Conservation (phyloP, 768 basidiomycete genomes). For the Dentipellis sp. region DNA sequence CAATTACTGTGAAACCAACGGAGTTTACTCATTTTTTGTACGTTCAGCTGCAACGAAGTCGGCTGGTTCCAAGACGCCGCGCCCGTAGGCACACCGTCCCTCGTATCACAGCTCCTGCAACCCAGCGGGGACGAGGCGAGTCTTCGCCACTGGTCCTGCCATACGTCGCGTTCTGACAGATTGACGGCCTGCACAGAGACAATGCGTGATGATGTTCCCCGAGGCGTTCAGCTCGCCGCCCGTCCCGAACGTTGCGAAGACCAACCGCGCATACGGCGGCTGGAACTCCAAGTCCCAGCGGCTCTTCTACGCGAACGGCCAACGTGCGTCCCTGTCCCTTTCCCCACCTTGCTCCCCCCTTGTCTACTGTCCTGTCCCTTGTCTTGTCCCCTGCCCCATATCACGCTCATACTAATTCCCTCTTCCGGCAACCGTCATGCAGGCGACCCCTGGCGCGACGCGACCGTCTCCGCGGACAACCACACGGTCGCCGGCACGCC, state of each 20-base stretch:
- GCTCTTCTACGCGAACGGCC: conserved; percentile 18
- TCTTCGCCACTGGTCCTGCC: not conserved
- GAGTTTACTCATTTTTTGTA: no score
- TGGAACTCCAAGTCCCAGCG: conserved; percentile 16
- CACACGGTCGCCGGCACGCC: conserved; percentile 36
- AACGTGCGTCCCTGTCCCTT: not conserved
- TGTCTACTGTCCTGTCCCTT: not conserved
- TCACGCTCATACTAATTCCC: no score
- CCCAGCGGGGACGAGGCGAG: conserved; percentile 4
- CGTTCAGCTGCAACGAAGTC: conserved; percentile 69
- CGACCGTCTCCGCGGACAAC: conserved; percentile 53
- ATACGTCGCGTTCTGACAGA: not conserved
- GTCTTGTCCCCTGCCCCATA: not conserved
- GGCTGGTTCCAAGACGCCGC: conserved; percentile 28
- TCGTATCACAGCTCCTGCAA: conserved; percentile 1
- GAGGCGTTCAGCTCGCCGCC: conserved; percentile 12
- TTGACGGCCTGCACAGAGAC: conserved; percentile 1
- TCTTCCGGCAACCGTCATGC: not conserved
- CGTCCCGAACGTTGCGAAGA: conserved; percentile 7
- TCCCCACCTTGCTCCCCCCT: not conserved
- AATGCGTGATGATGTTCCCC: conserved; percentile 14
- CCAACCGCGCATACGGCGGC: conserved; percentile 15
- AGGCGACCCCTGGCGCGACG: conserved; percentile 70
- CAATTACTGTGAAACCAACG: no score
- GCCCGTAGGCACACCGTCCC: not conserved